These are phyloP conservation scores for Vaccinium darrowii DNA, from an alignment of 148 eudicot genomes.

Conservation along the genomic window DNA sequence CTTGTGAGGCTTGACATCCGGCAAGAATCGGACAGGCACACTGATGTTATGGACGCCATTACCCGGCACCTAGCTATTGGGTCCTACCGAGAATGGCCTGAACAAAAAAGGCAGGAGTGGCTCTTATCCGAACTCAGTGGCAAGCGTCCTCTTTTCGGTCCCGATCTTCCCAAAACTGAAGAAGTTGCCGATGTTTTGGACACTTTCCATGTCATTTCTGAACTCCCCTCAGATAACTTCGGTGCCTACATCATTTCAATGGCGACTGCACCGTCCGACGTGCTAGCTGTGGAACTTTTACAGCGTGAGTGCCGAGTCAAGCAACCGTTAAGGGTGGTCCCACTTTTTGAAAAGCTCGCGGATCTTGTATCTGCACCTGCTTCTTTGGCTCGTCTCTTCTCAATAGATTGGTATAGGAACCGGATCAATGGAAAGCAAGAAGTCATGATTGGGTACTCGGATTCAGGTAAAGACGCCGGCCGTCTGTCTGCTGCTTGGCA, in stretches of 20 bases:
- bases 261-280: constrained; percentile 96
- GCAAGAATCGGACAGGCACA: constrained; percentile 93
- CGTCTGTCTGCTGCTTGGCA: constrained; percentile 97
- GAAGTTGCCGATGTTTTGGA: constrained; percentile 86
- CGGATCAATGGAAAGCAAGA: constrained; percentile 88
- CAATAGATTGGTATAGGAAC: constrained; percentile 78
- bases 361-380: constrained; percentile 92
- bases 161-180: constrained; percentile 87
- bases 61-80: constrained; percentile 74
- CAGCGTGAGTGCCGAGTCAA: constrained; percentile 80
- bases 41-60: constrained; percentile 83
- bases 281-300: constrained; percentile 89
- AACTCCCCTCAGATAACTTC: constrained; percentile 79
- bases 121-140: constrained; percentile 82
- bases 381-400: constrained; percentile 72
- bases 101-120: constrained; percentile 84
- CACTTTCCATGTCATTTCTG: constrained; percentile 75
- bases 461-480: constrained; percentile 97
- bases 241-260: constrained; percentile 94
- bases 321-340: constrained; percentile 77
- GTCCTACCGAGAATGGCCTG: constrained; percentile 86
- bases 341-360: constrained; percentile 87
- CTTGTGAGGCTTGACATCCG: constrained; percentile 90
- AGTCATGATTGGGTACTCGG: constrained; percentile 96
- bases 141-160: constrained; percentile 80